Conservation (phyloP, 148 eudicot species). For the Polygonum aviculare region DNA sequence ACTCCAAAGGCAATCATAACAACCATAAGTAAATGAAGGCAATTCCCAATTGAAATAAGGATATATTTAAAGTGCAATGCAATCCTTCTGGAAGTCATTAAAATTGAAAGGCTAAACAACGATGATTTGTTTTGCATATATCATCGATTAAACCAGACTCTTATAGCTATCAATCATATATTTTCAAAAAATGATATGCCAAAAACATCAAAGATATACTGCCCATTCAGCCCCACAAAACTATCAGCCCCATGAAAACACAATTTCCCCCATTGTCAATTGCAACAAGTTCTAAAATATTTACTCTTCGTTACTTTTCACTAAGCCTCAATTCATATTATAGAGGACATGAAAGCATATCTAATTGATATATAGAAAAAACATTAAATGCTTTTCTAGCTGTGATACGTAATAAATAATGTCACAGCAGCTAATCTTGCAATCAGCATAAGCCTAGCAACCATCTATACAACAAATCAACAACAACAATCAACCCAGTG, state of each 20-base stretch:
- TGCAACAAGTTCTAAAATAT: not conserved
- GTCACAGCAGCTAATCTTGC: not conserved
- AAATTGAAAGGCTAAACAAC: not conserved
- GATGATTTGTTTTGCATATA: not conserved
- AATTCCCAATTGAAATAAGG: not conserved
- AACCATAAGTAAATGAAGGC: not conserved
- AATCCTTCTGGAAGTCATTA: not conserved
- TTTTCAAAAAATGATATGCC: not conserved
- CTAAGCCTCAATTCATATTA: not conserved
- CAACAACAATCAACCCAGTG: no score
- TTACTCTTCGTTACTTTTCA: not conserved
- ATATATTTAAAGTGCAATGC: not conserved
- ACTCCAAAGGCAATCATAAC: not conserved
- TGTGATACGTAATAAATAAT: not conserved
- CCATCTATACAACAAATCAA: not conserved
- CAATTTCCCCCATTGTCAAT: not conserved
- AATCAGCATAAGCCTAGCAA: not conserved
- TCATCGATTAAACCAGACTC: not conserved
- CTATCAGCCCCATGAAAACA: not conserved
- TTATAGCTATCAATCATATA: not conserved
- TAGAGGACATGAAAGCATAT: not conserved
- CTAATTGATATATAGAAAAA: not conserved
- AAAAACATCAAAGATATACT: not conserved
- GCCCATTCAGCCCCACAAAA: not conserved
- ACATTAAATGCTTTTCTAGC: not conserved